Evolutionary conservation across 2,329 filamentous ascomycete genomes (phyloP).

Genomic region (Curvularia hawaiiensis): DNA sequence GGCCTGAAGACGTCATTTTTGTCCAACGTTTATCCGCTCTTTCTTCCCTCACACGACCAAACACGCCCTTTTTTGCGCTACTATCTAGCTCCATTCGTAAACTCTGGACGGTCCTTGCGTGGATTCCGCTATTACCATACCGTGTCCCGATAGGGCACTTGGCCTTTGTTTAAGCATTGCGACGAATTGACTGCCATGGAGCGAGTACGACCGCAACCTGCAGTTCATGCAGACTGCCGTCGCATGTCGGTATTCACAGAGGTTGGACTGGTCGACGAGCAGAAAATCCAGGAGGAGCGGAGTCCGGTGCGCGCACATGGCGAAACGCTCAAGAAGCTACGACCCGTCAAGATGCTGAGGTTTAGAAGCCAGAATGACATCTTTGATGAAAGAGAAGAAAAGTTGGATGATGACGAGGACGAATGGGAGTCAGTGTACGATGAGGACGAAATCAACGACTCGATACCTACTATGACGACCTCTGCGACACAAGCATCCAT

Average conservation of each 20-base stretch:
- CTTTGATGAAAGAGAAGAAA: constrained; percentile 23
- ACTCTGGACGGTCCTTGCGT: constrained; percentile 1
- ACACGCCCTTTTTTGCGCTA: not conserved
- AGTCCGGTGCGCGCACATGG: constrained; percentile 36
- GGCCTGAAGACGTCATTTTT: constrained; percentile 30
- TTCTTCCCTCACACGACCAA: constrained; percentile 1
- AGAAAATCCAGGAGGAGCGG: constrained; percentile 35
- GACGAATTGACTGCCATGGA: constrained; percentile 28
- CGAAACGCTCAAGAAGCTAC: constrained; percentile 25
- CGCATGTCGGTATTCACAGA: constrained; percentile 45
- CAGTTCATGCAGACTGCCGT: constrained; percentile 22
- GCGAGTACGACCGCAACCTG: constrained; percentile 32
- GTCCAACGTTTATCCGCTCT: constrained; percentile 11
- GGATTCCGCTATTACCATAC: constrained; percentile 5
- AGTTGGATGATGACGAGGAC: constrained; percentile 20
- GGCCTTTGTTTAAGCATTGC: constrained; percentile 1
- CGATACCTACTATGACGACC: constrained; percentile 1
- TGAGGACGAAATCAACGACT: constrained; percentile 28
- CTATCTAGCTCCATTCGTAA: constrained; percentile 2
- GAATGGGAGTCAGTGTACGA: constrained; percentile 39
- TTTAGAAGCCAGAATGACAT: constrained; percentile 42
- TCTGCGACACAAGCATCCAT: constrained; percentile 13
- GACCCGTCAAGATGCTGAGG: constrained; percentile 37
- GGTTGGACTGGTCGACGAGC: constrained; percentile 45
- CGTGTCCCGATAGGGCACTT: constrained; percentile 15